These are phyloP conservation scores for Verticillium longisporum DNA, from an alignment of 2,329 filamentous ascomycete species.

Conservation along the genomic window DNA sequence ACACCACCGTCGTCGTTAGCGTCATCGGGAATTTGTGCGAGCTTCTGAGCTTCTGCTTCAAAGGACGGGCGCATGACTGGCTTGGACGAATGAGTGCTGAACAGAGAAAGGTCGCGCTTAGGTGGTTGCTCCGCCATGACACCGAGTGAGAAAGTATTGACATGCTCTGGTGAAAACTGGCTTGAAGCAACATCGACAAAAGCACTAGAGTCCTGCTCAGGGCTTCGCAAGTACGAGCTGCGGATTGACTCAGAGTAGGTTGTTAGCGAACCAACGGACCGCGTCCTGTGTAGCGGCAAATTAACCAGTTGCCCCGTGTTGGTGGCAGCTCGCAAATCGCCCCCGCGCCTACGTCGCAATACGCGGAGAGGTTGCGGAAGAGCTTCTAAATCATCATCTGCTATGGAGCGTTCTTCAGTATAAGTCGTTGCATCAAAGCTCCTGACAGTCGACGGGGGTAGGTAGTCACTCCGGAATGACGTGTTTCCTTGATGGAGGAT, in stretches of 20 bases:
- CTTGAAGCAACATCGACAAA: conserved; percentile 38
- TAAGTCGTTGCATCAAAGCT: conserved; percentile 57
- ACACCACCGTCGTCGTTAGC: conserved; percentile 73
- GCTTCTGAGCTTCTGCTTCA: conserved; percentile 77
- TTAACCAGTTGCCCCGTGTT: conserved; percentile 57
- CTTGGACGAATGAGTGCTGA: conserved; percentile 56
- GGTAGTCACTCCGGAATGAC: conserved; percentile 53
- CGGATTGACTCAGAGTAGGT: conserved; percentile 54
- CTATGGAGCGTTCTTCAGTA: conserved; percentile 37
- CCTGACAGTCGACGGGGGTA: conserved; percentile 40
- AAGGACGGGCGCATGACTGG: conserved; percentile 68
- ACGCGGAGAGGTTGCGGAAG: conserved; percentile 51
- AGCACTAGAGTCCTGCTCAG: conserved; percentile 27
- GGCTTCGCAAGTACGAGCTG: conserved; percentile 47
- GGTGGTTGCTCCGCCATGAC: conserved; percentile 45
- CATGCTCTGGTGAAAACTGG: conserved; percentile 28
- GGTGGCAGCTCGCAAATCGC: conserved; percentile 62
- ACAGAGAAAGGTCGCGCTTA: conserved; percentile 42
- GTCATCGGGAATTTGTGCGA: conserved; percentile 84
- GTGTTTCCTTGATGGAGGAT: conserved; percentile 48
- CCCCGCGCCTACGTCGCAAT: conserved; percentile 66
- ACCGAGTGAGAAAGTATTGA: conserved; percentile 49
- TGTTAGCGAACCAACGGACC: conserved; percentile 52
- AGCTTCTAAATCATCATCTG: conserved; percentile 33
- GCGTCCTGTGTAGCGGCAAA: conserved; percentile 41